Conservation (phyloP, 2,329 filamentous ascomycete species). For the Epichloe gansuensis region DNA sequence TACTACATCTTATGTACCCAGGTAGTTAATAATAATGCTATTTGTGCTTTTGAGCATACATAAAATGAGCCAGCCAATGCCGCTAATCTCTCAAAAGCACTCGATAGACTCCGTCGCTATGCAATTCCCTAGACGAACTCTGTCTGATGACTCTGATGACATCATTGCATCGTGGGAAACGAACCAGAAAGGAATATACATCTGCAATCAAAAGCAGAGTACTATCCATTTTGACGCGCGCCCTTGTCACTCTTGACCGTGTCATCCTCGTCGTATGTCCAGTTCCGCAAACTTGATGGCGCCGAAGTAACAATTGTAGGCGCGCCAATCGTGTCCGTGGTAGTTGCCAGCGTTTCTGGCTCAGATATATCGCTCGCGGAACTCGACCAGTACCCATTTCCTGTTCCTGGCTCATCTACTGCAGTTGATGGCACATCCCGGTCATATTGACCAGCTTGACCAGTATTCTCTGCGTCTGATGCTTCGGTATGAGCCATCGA, state of each 20-base stretch:
- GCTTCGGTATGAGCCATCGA: background rate
- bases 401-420: background rate
- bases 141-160: background rate
- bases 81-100: background rate
- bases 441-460: background rate
- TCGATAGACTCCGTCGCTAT: slow-evolving; percentile 1
- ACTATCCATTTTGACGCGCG: background rate
- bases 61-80: background rate
- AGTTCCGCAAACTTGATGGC: slow-evolving; percentile 1
- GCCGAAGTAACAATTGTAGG: background rate
- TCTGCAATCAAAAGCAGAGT: background rate
- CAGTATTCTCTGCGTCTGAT: background rate
- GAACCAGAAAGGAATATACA: background rate
- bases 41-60: background rate
- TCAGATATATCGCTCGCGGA: slow-evolving; percentile 3
- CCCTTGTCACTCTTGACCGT: background rate
- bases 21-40: too few species aligned
- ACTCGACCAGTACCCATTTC: background rate
- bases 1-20: too few species aligned
- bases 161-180: background rate
- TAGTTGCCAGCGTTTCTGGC: background rate
- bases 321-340: background rate
- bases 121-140: background rate
- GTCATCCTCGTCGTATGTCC: slow-evolving; percentile 3
- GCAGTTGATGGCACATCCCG: background rate